phyloP scores from a whole-genome alignment of 1,284 basidiomycete species.

The Cutaneotrichosporon curvatum region DNA sequence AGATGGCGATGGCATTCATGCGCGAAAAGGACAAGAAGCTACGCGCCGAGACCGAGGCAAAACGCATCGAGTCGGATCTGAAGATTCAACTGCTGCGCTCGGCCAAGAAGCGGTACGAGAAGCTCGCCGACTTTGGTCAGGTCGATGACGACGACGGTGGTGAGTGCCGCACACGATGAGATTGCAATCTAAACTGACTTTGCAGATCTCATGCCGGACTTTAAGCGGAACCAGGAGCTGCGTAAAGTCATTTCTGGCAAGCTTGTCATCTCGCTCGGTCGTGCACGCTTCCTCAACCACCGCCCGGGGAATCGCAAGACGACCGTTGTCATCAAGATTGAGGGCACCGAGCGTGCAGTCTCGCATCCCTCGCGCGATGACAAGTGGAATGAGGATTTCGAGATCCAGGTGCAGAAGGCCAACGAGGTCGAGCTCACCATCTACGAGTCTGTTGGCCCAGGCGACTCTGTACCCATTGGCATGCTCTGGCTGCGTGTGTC shows the following conservation, averaged over 20 bases:
- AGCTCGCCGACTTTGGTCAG: constrained; percentile 82
- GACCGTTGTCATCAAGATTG: constrained; percentile 88
- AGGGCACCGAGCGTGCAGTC: constrained; percentile 85
- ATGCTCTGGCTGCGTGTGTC: constrained; percentile 92
- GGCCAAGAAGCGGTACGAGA: constrained; percentile 94
- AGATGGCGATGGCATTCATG: constrained; percentile 93
- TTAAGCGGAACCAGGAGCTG: constrained; percentile 81
- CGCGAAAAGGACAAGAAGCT: constrained; percentile 94
- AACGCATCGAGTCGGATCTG: constrained; percentile 87
- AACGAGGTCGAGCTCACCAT: constrained; percentile 97
- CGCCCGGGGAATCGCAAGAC: constrained; percentile 79
- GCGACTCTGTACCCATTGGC: constrained; percentile 82
- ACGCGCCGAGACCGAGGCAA: constrained; percentile 82
- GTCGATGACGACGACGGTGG: constrained; percentile 66
- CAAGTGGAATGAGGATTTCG: constrained; percentile 96
- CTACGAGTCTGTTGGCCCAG: constrained; percentile 79
- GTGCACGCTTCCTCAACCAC: constrained; percentile 91
- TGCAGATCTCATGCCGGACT: constrained; percentile 56
- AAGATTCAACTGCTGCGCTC: constrained; percentile 91
- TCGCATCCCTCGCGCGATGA: constrained; percentile 91
- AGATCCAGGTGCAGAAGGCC: constrained; percentile 93
- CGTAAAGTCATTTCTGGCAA: constrained; percentile 92
- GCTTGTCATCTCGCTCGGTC: constrained; percentile 78
- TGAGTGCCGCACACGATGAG: constrained; percentile 29
- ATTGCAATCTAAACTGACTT: constrained; percentile 1